Evolutionary conservation across 2,329 filamentous ascomycete genomes (phyloP).

Genomic region (Zymoseptoria pseudotritici): DNA sequence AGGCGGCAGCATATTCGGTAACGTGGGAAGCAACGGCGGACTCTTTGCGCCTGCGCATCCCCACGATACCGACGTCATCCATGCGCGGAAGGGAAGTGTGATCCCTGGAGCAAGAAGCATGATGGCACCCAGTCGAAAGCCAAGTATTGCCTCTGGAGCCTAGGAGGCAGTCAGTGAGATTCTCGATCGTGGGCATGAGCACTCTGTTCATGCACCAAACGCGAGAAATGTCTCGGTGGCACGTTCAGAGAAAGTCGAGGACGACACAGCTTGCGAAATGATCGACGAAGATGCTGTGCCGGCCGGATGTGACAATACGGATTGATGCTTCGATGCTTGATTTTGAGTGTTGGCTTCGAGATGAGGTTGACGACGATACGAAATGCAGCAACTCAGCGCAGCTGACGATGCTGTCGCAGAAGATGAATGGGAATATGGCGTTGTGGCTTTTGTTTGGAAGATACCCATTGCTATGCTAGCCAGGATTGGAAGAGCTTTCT

Average conservation of each 20-base stretch:
- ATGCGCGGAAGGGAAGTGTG: constrained; percentile 17
- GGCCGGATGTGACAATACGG: not conserved
- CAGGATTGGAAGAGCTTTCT: not conserved
- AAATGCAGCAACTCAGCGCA: not conserved
- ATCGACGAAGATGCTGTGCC: not conserved
- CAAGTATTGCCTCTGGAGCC: constrained; percentile 16
- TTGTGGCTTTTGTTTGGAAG: not conserved
- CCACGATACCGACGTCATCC: constrained; percentile 15
- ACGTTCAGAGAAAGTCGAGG: not conserved
- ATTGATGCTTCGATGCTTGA: not conserved
- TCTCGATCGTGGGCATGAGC: not conserved
- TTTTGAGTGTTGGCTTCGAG: not conserved
- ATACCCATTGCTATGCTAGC: not conserved
- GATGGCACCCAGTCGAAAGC: constrained; percentile 20
- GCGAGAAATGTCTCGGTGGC: not conserved
- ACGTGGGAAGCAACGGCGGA: constrained; percentile 2
- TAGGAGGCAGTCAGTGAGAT: constrained; percentile 1
- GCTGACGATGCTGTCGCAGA: not conserved
- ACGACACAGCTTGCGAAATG: not conserved
- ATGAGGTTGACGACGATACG: not conserved
- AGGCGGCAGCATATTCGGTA: constrained; percentile 12
- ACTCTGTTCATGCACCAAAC: not conserved
- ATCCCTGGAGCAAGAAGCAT: constrained; percentile 20
- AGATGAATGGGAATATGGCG: not conserved
- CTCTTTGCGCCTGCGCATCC: constrained; percentile 12